phyloP scores from a whole-genome alignment of 2,329 filamentous ascomycete species.

The Ophiostoma pallidulum region DNA sequence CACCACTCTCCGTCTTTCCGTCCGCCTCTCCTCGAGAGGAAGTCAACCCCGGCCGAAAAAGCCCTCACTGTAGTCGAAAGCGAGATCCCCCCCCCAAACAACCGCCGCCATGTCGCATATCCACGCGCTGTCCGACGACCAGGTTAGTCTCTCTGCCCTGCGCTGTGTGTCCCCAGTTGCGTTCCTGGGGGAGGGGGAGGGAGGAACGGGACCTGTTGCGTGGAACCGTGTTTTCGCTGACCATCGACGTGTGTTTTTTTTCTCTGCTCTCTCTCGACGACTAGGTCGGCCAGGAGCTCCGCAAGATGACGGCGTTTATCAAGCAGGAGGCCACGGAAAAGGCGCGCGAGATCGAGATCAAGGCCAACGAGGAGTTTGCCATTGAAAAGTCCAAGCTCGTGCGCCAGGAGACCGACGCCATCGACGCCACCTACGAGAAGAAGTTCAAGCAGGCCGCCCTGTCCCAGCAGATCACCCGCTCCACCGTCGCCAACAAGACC shows the following conservation, averaged over 20 bases:
- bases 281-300: constrained; percentile 93
- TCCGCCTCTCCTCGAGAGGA: background rate
- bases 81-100: constrained; percentile 20
- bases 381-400: constrained; percentile 99
- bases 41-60: constrained; percentile 7
- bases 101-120: constrained; percentile 68
- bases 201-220: too few species aligned
- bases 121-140: constrained; percentile 94
- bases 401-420: constrained; percentile 84
- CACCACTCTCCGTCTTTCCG: background rate
- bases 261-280: background rate
- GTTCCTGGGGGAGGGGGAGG: too few species aligned
- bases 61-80: constrained; percentile 15
- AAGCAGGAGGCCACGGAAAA: constrained; percentile 97
- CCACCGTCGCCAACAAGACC: constrained; percentile 92
- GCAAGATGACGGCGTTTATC: constrained; percentile 99
- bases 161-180: background rate
- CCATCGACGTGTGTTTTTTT: background rate
- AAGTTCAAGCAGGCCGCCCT: constrained; percentile 98
- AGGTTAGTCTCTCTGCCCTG: constrained; percentile 48
- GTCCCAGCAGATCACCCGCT: constrained; percentile 97
- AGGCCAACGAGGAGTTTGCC: constrained; percentile 97
- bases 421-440: constrained; percentile 91
- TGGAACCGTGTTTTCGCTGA: too few species aligned
- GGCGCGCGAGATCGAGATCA: constrained; percentile 92